phyloP scores from a whole-genome alignment of 1,139 yeast genomes.

The Yarrowia galli region DNA sequence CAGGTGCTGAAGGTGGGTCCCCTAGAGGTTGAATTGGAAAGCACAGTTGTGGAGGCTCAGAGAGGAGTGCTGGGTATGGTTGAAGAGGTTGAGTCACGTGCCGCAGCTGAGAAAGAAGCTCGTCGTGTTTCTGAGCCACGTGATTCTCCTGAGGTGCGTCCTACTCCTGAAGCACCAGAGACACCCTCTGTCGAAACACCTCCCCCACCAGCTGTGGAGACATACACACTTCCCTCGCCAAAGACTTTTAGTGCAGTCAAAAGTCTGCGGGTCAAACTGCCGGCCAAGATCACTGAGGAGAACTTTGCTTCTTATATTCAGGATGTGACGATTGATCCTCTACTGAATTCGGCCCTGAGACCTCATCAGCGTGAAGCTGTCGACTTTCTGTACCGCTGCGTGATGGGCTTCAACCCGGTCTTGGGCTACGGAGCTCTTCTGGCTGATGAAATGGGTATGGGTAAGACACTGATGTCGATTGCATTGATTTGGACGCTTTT shows the following conservation, averaged over 20 bases:
- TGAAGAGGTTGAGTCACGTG: conserved; percentile 59
- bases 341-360: conserved; percentile 62
- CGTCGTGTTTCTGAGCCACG: neutral
- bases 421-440: conserved; percentile 78
- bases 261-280: conserved; percentile 37
- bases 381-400: conserved; percentile 77
- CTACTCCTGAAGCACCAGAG: neutral
- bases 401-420: conserved; percentile 66
- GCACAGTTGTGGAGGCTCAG: conserved; percentile 37
- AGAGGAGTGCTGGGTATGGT: conserved; percentile 50
- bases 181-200: neutral
- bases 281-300: conserved; percentile 54
- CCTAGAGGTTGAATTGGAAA: conserved; percentile 39
- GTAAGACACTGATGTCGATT: conserved; percentile 89
- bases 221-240: conserved; percentile 38
- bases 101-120: neutral
- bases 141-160: conserved; percentile 52
- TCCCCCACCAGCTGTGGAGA: conserved; percentile 10
- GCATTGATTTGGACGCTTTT: conserved; percentile 82
- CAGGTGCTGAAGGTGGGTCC: conserved; percentile 39
- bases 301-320: conserved; percentile 45
- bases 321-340: conserved; percentile 77
- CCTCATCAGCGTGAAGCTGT: conserved; percentile 91
- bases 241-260: conserved; percentile 15
- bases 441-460: conserved; percentile 98